Percentiles rank a stretch among this genome's conserved stretches.
These are phyloP conservation scores for Eutrema yunnanense DNA, from an alignment of 345 rosid genomes.

Conservation along the genomic window DNA sequence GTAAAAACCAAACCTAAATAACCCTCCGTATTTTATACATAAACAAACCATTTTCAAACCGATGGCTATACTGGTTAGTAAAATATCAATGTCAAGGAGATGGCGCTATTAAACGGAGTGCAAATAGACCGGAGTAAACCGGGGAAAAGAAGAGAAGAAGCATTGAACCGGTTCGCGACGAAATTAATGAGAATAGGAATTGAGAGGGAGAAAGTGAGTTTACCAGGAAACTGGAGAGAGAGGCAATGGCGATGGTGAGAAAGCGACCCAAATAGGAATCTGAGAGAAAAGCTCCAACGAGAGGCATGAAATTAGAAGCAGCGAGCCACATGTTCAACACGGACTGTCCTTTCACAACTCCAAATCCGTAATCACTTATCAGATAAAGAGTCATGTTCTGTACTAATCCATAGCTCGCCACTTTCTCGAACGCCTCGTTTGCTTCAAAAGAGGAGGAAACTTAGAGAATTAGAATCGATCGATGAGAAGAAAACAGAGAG, in stretches of 20 bases:
- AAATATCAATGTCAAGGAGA: not conserved
- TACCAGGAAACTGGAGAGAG: slow-evolving; percentile 58
- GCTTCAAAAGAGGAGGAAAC: too few relatives aligned
- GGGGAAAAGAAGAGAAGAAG: not conserved
- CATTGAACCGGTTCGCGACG: not conserved
- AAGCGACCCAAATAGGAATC: slow-evolving; percentile 76
- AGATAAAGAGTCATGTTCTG: slow-evolving; percentile 69
- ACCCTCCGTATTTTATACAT: not conserved
- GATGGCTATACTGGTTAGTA: not conserved
- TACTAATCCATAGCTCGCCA: slow-evolving; percentile 69
- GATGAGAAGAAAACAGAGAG: not conserved
- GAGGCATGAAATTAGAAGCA: slow-evolving; percentile 57
- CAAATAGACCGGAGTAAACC: not conserved
- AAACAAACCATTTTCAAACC: not conserved
- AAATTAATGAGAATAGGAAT: too few relatives aligned
- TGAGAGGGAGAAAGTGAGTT: not conserved
- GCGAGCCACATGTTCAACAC: slow-evolving; percentile 67
- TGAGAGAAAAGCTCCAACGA: slow-evolving; percentile 64
- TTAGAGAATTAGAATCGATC: not conserved
- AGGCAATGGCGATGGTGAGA: slow-evolving; percentile 59
- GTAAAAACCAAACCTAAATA: not conserved
- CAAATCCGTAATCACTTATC: slow-evolving; percentile 48
- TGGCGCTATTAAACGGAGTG: not conserved
- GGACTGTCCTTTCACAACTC: slow-evolving; percentile 48
- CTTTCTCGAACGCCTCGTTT: slow-evolving; percentile 76